These are phyloP conservation scores for Waltergamsia citrina DNA, from an alignment of 2,329 filamentous ascomycete genomes.

Conservation along the genomic window DNA sequence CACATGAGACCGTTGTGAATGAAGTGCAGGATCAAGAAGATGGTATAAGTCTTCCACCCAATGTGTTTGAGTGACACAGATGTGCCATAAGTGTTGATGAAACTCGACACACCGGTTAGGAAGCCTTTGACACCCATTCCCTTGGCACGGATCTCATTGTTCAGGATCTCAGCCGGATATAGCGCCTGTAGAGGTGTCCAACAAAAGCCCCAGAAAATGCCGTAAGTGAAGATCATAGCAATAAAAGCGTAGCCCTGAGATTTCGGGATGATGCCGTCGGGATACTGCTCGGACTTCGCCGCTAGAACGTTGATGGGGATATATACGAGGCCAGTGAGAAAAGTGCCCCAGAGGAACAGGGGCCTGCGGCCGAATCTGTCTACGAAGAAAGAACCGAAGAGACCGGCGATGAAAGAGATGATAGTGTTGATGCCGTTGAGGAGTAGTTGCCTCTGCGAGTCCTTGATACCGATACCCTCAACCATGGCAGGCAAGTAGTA, in stretches of 20 bases:
- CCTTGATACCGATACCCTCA: constrained; percentile 30
- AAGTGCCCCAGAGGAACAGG: constrained; percentile 32
- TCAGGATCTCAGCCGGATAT: constrained; percentile 24
- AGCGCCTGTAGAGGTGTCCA: constrained; percentile 35
- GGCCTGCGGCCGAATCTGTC: constrained; percentile 35
- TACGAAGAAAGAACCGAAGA: constrained; percentile 27
- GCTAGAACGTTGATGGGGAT: constrained; percentile 21
- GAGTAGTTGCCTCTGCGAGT: constrained; percentile 18
- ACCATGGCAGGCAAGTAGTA: constrained; percentile 37
- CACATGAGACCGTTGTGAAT: constrained; percentile 9
- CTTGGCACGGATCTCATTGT: constrained; percentile 25
- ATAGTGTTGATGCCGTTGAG: constrained; percentile 31
- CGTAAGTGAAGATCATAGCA: constrained; percentile 31
- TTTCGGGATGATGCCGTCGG: constrained; percentile 7
- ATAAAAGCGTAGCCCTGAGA: constrained; percentile 9
- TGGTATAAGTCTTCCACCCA: constrained; percentile 32
- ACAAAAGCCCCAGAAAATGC: constrained; percentile 31
- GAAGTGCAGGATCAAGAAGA: constrained; percentile 32
- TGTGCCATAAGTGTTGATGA: constrained; percentile 28
- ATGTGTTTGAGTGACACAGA: constrained; percentile 29
- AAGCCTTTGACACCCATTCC: constrained; percentile 30
- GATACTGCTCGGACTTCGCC: constrained; percentile 14
- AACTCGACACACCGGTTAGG: constrained; percentile 17
- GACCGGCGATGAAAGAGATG: constrained; percentile 29
- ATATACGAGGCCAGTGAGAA: constrained; percentile 15